Base-by-base conservation (phyloP, 805 yeast species). In the Cephaloascus fragrans region DNA sequence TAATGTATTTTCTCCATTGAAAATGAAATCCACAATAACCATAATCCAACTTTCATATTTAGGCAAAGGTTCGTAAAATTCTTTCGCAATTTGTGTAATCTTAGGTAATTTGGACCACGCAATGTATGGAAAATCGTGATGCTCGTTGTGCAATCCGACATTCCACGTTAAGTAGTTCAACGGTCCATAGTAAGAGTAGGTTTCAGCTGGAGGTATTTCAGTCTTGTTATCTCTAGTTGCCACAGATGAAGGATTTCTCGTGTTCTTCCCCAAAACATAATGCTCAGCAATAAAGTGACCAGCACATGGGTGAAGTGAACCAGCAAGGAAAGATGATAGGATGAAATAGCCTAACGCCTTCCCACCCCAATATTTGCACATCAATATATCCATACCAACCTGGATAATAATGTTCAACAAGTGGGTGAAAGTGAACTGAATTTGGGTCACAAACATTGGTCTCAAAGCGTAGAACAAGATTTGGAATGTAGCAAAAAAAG, bases 261-360 rank as follows among this genome's bases (percentile, higher is more conserved):
- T 81, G 45, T 77, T 65, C n/a, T n/a, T n/a, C n/a, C n/a, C n/a
- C 56, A 86, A 67, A 12, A 86, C 77, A 53, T 85, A 86, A 56
- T 88, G 97, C 55, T 88, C 97, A n/a, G 95, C 90, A 46, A 88
- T 85, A 60, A 88, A 88, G 62, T 88, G 97, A 17, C 96, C 97
- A 1, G 96, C 95, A 43, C 87, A 80, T 19, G 97, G 97, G 53
- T 88, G 97, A 53, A 85, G 67, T 0, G 95, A 84, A 2, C 97
- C 97, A 0, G 96, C 95, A 38, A 88, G 63, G 54, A 88, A 85
- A 0, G 94, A 80, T 32, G 89, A 79, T 56, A 82, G 62, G 19
- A 88, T 54, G 45, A 88, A 73, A 56, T 88, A 88, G 32, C 62
- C 53, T 33, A 83, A 56, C 0, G 93, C 59, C 42, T 77, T 73